Percentiles rank a stretch among this genome's conserved stretches.
Conservation (phyloP, 106 monocot species). For the Dactylorhiza incarnata region DNA sequence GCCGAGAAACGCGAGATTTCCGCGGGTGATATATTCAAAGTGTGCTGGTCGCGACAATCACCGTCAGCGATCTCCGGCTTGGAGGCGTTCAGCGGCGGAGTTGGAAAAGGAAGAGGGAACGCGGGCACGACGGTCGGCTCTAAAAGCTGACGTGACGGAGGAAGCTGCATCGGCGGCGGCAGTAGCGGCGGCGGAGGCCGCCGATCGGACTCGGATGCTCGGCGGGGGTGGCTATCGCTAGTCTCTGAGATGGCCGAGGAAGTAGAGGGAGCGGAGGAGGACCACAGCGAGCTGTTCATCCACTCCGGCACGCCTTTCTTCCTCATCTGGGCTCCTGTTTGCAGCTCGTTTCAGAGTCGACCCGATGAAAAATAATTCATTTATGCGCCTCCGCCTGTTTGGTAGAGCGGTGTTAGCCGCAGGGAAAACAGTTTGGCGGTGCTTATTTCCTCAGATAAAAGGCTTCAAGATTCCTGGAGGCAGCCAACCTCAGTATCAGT, state of each 20-base stretch:
- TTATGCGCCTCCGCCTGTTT: too few species aligned
- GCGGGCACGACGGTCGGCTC: too few species aligned
- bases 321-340: slow-evolving; percentile 22
- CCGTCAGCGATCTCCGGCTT: slow-evolving; percentile 1
- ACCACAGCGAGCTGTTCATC: slow-evolving; percentile 74
- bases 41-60: not conserved
- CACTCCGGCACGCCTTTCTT: slow-evolving; percentile 72
- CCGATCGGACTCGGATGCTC: not conserved
- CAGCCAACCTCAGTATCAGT: too few species aligned
- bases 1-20: slow-evolving; percentile 14
- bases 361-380: too few species aligned
- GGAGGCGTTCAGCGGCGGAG: slow-evolving; percentile 7
- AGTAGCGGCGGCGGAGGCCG: slow-evolving; percentile 12
- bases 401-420: too few species aligned
- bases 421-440: too few species aligned
- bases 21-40: not conserved
- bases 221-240: slow-evolving; percentile 3
- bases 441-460: too few species aligned
- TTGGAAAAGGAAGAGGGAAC: slow-evolving; percentile 6
- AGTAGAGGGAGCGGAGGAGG: slow-evolving; percentile 14
- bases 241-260: not conserved
- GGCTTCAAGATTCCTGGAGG: too few species aligned
- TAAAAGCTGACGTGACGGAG: not conserved
- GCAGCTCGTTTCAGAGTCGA: too few species aligned
- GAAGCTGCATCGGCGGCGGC: not conserved